These are phyloP conservation scores for Fusarium tanahbumbuense DNA, from an alignment of 2,329 filamentous ascomycete species.

Conservation along the genomic window DNA sequence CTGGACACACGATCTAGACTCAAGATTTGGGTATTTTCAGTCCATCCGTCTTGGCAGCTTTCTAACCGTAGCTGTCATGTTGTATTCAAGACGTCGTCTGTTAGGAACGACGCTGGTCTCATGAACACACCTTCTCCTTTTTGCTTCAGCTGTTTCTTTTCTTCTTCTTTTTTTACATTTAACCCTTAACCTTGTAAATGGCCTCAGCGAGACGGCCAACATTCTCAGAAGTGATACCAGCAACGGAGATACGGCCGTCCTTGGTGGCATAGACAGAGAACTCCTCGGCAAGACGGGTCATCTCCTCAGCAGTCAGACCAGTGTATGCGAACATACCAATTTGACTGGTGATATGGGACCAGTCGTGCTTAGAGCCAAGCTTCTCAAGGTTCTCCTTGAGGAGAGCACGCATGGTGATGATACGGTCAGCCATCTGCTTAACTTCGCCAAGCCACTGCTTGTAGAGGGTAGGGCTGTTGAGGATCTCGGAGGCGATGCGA, in stretches of 20 bases:
- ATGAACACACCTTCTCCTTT: neutral
- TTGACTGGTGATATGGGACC: slow-evolving; percentile 98
- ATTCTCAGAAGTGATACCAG: slow-evolving; percentile 83
- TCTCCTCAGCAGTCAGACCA: slow-evolving; percentile 88
- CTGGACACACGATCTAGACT: slow-evolving; percentile 21
- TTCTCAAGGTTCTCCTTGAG: slow-evolving; percentile 96
- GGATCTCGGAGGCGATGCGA: slow-evolving; percentile 90
- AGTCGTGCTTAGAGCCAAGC: slow-evolving; percentile 95
- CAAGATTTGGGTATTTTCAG: slow-evolving; percentile 45
- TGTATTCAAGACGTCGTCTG: slow-evolving; percentile 21
- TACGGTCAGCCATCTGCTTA: slow-evolving; percentile 98
- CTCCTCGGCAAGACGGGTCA: slow-evolving; percentile 91
- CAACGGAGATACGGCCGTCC: slow-evolving; percentile 87
- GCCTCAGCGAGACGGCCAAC: slow-evolving; percentile 83
- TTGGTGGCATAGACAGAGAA: slow-evolving; percentile 98
- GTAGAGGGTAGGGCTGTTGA: slow-evolving; percentile 86
- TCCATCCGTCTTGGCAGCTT: slow-evolving; percentile 32
- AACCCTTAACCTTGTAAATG: slow-evolving; percentile 86
- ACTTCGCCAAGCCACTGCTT: slow-evolving; percentile 96
- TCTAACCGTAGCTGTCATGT: slow-evolving; percentile 31
- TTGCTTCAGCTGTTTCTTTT: neutral
- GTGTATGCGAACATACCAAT: slow-evolving; percentile 99
- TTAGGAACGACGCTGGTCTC: neutral
- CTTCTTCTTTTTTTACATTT: slow-evolving; percentile 39
- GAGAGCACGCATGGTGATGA: slow-evolving; percentile 96